Conservation (phyloP, 306 rosid genomes). For the Sesbania bispinosa region DNA sequence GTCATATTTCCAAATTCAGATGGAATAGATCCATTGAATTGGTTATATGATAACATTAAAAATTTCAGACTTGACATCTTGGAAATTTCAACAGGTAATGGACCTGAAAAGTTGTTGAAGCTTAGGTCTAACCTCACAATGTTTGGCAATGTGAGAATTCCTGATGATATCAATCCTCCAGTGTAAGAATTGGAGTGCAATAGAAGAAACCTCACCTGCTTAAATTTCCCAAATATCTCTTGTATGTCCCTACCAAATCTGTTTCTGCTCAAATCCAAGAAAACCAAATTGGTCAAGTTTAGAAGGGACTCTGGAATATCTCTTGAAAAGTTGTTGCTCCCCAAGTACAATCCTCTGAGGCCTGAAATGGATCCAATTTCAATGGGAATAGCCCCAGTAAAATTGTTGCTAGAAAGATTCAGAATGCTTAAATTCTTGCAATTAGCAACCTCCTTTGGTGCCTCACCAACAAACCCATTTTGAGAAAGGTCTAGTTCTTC, state of each 20-base stretch:
- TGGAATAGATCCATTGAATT: slow-evolving; percentile 76
- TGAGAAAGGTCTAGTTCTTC: slow-evolving; percentile 62
- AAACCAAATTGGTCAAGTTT: slow-evolving; percentile 49
- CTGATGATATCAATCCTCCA: slow-evolving; percentile 66
- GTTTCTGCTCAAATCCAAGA: slow-evolving; percentile 92
- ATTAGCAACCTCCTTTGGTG: slow-evolving; percentile 55
- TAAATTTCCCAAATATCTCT: slow-evolving; percentile 63
- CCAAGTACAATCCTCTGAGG: slow-evolving; percentile 62
- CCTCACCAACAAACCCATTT: slow-evolving; percentile 50
- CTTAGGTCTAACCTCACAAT: slow-evolving; percentile 63
- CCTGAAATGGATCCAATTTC: slow-evolving; percentile 58
- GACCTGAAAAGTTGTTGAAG: slow-evolving; percentile 67
- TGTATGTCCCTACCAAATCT: slow-evolving; percentile 61
- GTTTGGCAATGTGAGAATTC: slow-evolving; percentile 63
- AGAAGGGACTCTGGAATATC: slow-evolving; percentile 61
- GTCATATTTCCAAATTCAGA: slow-evolving; percentile 49
- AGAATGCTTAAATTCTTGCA: slow-evolving; percentile 49
- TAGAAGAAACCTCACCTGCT: slow-evolving; percentile 59
- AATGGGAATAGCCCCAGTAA: slow-evolving; percentile 61
- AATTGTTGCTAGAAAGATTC: slow-evolving; percentile 60
- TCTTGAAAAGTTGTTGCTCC: slow-evolving; percentile 61
- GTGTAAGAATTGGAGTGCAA: slow-evolving; percentile 67
- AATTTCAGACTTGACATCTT: slow-evolving; percentile 56
- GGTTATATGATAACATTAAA: slow-evolving; percentile 64
- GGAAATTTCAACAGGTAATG: slow-evolving; percentile 68